Base-by-base conservation (phyloP, 1,284 basidiomycete species). In the Papiliotrema laurentii region DNA sequence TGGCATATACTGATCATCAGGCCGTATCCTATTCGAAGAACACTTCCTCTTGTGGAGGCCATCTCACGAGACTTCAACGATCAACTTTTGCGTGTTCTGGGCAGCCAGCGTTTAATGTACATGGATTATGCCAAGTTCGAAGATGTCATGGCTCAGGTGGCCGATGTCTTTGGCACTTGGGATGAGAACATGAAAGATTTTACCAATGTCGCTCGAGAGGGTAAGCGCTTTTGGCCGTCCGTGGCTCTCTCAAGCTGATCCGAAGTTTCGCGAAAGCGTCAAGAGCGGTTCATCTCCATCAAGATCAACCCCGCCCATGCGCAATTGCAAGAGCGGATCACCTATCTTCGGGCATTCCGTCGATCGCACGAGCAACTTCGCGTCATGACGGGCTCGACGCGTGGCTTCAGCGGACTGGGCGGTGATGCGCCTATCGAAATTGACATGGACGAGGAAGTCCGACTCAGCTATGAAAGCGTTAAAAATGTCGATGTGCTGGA, bases 131-230 rank as follows among this genome's bases (percentile, higher is more conserved):
- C 88, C 49, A 88, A 89, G 0, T 98, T 98, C 66, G 91, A 96
- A 59, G 81, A 89, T 9, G 79, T 90, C 10, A 82, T 97, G 49
- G 76, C 78, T 1, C 82, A 86, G 51, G 85, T 87, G 0, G 83
- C 83, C 57, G 81, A 81, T 33, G 92, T 97, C 47, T 97, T 97
- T 77, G 80, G 83, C 7, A 87, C 86, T 1, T 99, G 94, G 94
- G 94, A 97, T 72, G 94, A 97, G 65, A 81, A 86, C 47, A 88
- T 97, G 76, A 97, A 97, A 75, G 94, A 97, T 68, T 98, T 98
- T 67, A 97, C 92, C 19, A 94, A 93, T 65, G 89, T 97, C 40
- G 94, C 94, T 2, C 82, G 96, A 56, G 96, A 98, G 66, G 65
- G 70, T 71, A 22, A 49, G 64, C 54, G 2, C 18, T 16, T 6